Evolutionary conservation across 768 basidiomycete genomes (phyloP).

Genomic region (Arthromyces matolae): DNA sequence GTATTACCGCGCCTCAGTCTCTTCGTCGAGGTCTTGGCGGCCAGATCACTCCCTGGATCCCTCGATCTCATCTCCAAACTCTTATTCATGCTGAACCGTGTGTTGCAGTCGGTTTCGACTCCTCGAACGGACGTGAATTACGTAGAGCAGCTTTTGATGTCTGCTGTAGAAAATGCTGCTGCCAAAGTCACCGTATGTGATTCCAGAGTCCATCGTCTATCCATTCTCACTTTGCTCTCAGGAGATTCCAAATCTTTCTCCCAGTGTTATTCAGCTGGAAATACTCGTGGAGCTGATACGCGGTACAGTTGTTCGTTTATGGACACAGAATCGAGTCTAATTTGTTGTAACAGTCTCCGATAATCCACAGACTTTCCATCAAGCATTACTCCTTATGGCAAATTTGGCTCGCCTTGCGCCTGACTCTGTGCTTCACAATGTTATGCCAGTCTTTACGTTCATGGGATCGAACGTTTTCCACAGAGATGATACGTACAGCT

Average conservation of each 20-base stretch:
- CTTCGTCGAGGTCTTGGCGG: conserved; percentile 67
- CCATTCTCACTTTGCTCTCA: conserved; percentile 21
- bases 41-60: conserved; percentile 63
- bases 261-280: conserved; percentile 70
- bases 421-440: conserved; percentile 86
- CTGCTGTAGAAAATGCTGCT: conserved; percentile 68
- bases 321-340: neutral
- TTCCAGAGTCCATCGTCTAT: neutral
- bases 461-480: conserved; percentile 99
- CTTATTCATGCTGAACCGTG: conserved; percentile 66
- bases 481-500: conserved; percentile 92
- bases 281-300: conserved; percentile 85
- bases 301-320: conserved; percentile 39
- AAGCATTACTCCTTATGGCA: conserved; percentile 85
- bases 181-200: conserved; percentile 49
- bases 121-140: conserved; percentile 69
- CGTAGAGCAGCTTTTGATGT: conserved; percentile 80
- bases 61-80: conserved; percentile 67
- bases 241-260: conserved; percentile 50
- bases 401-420: conserved; percentile 80
- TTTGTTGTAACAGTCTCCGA: conserved; percentile 55
- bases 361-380: conserved; percentile 93
- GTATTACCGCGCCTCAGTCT: conserved; percentile 48
- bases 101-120: conserved; percentile 53
- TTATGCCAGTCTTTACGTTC: conserved; percentile 99